Conservation (phyloP, 371 early-diverging fungal species). For the Mortierella sp. region DNA sequence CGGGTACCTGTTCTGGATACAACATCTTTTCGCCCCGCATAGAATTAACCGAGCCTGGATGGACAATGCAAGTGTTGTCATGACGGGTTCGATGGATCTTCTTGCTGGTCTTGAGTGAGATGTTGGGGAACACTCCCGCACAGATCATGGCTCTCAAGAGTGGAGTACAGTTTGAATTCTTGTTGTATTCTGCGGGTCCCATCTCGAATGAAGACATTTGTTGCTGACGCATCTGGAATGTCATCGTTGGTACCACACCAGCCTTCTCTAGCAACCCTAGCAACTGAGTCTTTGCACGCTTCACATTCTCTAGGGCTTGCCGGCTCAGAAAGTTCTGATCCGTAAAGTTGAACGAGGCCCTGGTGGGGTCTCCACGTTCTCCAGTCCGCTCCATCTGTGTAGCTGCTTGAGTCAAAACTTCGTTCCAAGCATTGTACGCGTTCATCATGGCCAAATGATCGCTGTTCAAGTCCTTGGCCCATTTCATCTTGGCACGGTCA, state of each 20-base stretch:
- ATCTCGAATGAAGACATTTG: slow-evolving; percentile 42
- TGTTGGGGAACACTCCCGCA: slow-evolving; percentile 69
- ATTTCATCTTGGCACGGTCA: slow-evolving; percentile 55
- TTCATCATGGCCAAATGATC: slow-evolving; percentile 65
- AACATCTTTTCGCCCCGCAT: slow-evolving; percentile 46
- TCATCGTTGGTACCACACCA: slow-evolving; percentile 51
- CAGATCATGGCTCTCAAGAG: slow-evolving; percentile 60
- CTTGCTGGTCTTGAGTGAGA: slow-evolving; percentile 58
- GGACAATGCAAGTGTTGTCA: slow-evolving; percentile 56
- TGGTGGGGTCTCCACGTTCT: slow-evolving; percentile 32
- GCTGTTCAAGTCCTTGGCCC: slow-evolving; percentile 57
- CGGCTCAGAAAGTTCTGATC: slow-evolving; percentile 61
- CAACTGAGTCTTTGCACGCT: slow-evolving; percentile 55
- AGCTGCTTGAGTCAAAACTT: slow-evolving; percentile 25
- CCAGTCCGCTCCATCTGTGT: slow-evolving; percentile 49
- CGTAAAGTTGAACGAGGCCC: slow-evolving; percentile 52
- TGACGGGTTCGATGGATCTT: slow-evolving; percentile 57
- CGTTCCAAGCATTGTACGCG: slow-evolving; percentile 59
- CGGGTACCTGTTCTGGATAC: slow-evolving; percentile 36
- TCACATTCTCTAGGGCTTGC: slow-evolving; percentile 60
- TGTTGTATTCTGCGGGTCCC: slow-evolving; percentile 58
- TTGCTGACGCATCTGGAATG: slow-evolving; percentile 43
- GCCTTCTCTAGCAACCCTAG: slow-evolving; percentile 55
- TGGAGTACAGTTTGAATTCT: slow-evolving; percentile 57
- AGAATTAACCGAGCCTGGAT: slow-evolving; percentile 59